phyloP scores from a whole-genome alignment of 768 basidiomycete species.

The Collybia nuda region DNA sequence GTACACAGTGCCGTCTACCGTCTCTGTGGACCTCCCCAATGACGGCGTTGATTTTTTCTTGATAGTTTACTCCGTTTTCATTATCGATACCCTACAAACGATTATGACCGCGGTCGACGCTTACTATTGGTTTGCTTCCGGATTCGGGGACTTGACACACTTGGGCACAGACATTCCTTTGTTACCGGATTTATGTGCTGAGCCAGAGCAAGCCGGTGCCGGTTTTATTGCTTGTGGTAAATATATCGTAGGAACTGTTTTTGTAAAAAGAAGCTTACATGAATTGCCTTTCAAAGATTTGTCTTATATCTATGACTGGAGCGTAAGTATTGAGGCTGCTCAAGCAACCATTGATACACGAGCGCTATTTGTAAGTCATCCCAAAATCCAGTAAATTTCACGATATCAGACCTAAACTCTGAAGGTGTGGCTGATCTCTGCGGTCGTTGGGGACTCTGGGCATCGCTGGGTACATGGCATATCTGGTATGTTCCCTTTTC shows the following conservation, averaged over 20 bases:
- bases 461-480: conserved; percentile 11
- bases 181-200: conserved; percentile 14
- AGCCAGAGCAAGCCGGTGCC: conserved; percentile 1
- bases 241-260: too few relatives aligned
- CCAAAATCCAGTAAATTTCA: not conserved
- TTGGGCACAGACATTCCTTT: conserved; percentile 12
- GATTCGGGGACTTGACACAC: conserved; percentile 9
- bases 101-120: conserved; percentile 9
- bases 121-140: conserved; percentile 12
- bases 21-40: too few relatives aligned
- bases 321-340: too few relatives aligned
- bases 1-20: not conserved
- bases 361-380: too few relatives aligned
- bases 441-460: conserved; percentile 7
- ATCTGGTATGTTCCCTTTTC: not conserved
- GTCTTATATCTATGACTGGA: too few relatives aligned
- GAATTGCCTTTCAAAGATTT: too few relatives aligned
- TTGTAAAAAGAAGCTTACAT: too few relatives aligned
- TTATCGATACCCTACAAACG: conserved; percentile 9
- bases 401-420: too few relatives aligned
- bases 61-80: conserved; percentile 9
- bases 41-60: not conserved
- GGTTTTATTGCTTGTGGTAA: too few relatives aligned
- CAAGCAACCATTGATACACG: too few relatives aligned
- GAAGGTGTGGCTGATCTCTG: conserved; percentile 10